Evolutionary conservation across 768 basidiomycete species (phyloP).

Genomic region (Boletus rubroflammeus): DNA sequence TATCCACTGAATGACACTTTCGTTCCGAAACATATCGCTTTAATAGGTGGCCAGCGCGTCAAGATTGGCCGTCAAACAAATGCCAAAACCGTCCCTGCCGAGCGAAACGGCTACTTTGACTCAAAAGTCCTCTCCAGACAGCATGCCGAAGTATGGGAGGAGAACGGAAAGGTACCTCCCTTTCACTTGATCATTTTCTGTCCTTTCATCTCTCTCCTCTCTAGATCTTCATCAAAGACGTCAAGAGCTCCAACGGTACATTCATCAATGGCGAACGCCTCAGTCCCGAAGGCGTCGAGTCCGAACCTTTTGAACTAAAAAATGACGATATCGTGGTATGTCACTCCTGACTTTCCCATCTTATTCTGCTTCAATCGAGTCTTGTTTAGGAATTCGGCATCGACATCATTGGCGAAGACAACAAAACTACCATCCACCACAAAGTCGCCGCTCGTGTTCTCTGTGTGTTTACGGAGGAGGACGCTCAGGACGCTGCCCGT

Average conservation of each 20-base stretch:
- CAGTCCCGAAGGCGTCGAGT: slow-evolving; percentile 84
- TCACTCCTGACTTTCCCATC: slow-evolving; percentile 12
- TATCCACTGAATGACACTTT: slow-evolving; percentile 96
- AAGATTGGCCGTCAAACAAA: slow-evolving; percentile 97
- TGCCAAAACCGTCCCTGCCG: slow-evolving; percentile 87
- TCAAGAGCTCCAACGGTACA: slow-evolving; percentile 96
- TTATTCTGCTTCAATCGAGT: slow-evolving; percentile 6
- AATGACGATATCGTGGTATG: slow-evolving; percentile 93
- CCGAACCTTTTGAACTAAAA: slow-evolving; percentile 90
- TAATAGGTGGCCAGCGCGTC: slow-evolving; percentile 58
- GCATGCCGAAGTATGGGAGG: slow-evolving; percentile 99
- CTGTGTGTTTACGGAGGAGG: slow-evolving; percentile 84
- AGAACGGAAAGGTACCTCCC: slow-evolving; percentile 68
- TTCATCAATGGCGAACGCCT: slow-evolving; percentile 97
- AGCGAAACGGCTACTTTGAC: slow-evolving; percentile 96
- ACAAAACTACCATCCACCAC: slow-evolving; percentile 96
- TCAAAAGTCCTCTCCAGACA: slow-evolving; percentile 90
- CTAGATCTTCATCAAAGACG: slow-evolving; percentile 97
- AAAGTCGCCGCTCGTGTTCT: slow-evolving; percentile 95
- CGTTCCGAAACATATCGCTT: slow-evolving; percentile 89
- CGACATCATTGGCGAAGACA: slow-evolving; percentile 98
- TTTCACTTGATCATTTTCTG: neutral
- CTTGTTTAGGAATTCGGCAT: slow-evolving; percentile 89
- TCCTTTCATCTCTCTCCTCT: slow-evolving; percentile 4
- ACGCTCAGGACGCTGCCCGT: slow-evolving; percentile 70